Evolutionary conservation across 1,284 basidiomycete species (phyloP), one percentile per base, ranked within the genome.

Genomic region (Ustilago hordei): DNA sequence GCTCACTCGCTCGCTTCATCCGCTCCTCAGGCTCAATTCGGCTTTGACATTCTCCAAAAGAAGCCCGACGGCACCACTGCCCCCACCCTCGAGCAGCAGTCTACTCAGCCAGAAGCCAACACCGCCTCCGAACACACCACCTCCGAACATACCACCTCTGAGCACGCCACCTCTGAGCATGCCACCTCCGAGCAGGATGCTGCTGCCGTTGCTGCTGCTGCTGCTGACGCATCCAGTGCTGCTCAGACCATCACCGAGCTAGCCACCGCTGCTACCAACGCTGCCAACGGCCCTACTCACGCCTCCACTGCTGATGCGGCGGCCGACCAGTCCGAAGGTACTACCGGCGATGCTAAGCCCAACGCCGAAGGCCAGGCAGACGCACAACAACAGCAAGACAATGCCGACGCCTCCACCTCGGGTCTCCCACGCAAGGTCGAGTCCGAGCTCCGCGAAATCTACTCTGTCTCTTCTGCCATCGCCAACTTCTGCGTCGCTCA

Each of bases 401-500:
- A 47, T 45, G 55, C 19, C 5, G 57, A n/a, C 8, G 53, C 69
- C 9, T 31, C 70, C 23, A 53, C 36, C 39, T 56, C 64, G 9
- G 70, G 64, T 35, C 70, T 72, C n/a, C 70, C 70, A 1, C 64
- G 64, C 57, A 67, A 52, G 31, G 50, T 72, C 54, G 70, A 72
- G 41, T 60, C 64, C 47, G 70, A 72, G 35, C 70, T 72, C 15
- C 64, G 70, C 41, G 70, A 79, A 36, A 78, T 81, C 50, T 76
- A 80, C 67, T 64, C 78, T 34, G 78, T 79, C 32, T 67, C 78
- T 11, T 64, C 69, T 36, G 58, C 74, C n/a, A 72, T 82, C n/a
- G 77, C 70, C 67, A 80, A 82, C 57, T 78, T 70, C 28, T 70
- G 66, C 3, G 71, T 73, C 19, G 71, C 78, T n/a, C 76, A 79